Base-by-base conservation (phyloP, 164 flowering plant genomes). In the Aristolochia californica region DNA sequence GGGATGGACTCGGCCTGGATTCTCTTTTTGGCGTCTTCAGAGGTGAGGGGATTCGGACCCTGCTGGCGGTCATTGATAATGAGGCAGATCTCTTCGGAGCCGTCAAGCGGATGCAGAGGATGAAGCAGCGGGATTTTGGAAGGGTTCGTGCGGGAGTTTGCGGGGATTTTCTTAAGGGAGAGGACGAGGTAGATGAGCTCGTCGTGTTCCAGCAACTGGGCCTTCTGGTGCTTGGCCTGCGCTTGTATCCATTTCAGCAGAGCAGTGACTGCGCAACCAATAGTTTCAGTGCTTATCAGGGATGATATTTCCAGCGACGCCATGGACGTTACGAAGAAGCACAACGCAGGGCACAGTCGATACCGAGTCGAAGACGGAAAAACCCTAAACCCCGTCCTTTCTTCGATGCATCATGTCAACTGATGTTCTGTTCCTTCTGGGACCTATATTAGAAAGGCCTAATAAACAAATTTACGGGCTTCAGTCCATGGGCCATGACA, bases 111-210 rank as follows among this genome's bases (percentile, higher is more conserved):
- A 57, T 70, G 59, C 53, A 84, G 62, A 5, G 96, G 77, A 61
- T 82, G 72, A 0, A 94, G 83, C 10, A 91, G 80, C 13, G 80
- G 76, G 76, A 91, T 75, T 59, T 74, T 79, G 80, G 57, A 62
- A 11, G 96, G 75, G 55, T 80, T 84, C 0, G 72, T 69, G 59
- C 85, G 84, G 23, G 62, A 53, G 5, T 73, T 72, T 1, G 69
- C 53, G 2, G 98, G 98, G 69, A 88, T 84, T 62, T 83, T 86
- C 56, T 80, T 88, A 43, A 91, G 83, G 61, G 93, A 80, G 13
- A 91, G 52, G 56, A 75, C 58, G 15, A 91, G 80, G 65, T 84
- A 86, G 65, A 88, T 5, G 70, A 77, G 80, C 18, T 88, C 89
- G 25, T 86, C 98, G 7, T 74, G n/a, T n/a, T n/a, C n/a, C n/a